phyloP scores from a whole-genome alignment of 352 stramenopile species.

The Saprolegnia parasitica region DNA sequence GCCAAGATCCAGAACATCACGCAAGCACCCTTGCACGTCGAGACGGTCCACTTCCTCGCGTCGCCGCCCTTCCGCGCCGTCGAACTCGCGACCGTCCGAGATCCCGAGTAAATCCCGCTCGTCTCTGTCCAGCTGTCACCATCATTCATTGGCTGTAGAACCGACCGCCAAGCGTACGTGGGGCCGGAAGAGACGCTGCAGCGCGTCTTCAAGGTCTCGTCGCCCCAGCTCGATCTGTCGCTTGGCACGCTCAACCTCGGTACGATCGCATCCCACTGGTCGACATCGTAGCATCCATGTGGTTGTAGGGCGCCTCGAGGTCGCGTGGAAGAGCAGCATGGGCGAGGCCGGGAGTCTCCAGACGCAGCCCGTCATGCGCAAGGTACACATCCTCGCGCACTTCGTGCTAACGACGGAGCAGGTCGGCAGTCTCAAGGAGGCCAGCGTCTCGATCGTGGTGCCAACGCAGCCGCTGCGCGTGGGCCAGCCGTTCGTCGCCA shows the following conservation, averaged over 20 bases:
- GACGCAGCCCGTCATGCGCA: conserved; percentile 72
- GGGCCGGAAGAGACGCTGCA: conserved; percentile 69
- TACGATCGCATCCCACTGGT: not conserved
- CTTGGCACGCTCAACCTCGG: conserved; percentile 23
- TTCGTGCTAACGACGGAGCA: not conserved
- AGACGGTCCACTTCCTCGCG: conserved; percentile 74
- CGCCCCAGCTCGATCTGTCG: conserved; percentile 14
- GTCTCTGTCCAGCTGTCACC: not conserved
- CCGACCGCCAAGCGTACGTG: not conserved
- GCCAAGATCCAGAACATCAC: conserved; percentile 80
- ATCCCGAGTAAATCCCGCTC: not conserved
- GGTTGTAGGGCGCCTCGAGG: conserved; percentile 56
- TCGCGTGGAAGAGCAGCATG: conserved; percentile 77
- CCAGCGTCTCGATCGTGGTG: conserved; percentile 3
- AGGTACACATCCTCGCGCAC: conserved; percentile 27
- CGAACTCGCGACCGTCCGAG: conserved; percentile 32
- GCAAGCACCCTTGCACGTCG: conserved; percentile 71
- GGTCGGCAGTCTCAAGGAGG: conserved; percentile 28
- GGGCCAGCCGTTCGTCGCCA: conserved; percentile 48
- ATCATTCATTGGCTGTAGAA: conserved; percentile 4
- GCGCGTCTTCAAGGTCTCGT: conserved; percentile 47
- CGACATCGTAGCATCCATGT: not conserved
- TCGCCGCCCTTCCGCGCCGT: conserved; percentile 48
- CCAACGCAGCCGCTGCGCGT: conserved; percentile 44
- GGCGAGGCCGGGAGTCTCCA: conserved; percentile 76